Evolutionary conservation across 306 rosid species (phyloP).

Genomic region (Rosa multiflora): DNA sequence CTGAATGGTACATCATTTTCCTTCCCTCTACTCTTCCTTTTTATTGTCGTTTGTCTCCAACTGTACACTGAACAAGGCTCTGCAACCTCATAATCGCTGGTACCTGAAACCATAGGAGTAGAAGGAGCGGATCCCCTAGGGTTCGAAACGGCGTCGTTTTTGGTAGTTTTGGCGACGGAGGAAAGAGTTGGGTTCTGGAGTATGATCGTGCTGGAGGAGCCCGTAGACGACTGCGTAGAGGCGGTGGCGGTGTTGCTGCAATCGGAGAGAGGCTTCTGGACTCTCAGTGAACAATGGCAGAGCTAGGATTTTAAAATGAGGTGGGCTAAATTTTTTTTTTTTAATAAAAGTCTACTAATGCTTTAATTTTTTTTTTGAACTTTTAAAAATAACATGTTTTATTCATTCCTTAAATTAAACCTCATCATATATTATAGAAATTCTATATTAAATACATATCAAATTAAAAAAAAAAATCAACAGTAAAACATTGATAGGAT

Average conservation of each 20-base stretch:
- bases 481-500: too few relatives aligned
- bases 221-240: conserved; percentile 33
- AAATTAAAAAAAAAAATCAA: too few relatives aligned
- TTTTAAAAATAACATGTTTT: too few relatives aligned
- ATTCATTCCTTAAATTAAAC: too few relatives aligned
- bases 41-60: conserved; percentile 25
- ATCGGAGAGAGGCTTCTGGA: conserved; percentile 62
- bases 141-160: conserved; percentile 17
- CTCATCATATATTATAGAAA: too few relatives aligned
- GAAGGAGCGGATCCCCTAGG: conserved; percentile 35
- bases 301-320: too few relatives aligned
- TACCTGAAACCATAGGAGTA: neutral
- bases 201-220: conserved; percentile 25
- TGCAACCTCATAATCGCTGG: neutral
- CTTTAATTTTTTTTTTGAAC: too few relatives aligned
- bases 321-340: too few relatives aligned
- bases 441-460: too few relatives aligned
- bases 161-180: neutral
- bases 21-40: conserved; percentile 43
- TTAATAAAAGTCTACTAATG: too few relatives aligned
- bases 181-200: conserved; percentile 32
- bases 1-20: conserved; percentile 25
- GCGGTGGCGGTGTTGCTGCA: conserved; percentile 42
- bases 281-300: conserved; percentile 9
- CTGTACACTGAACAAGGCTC: conserved; percentile 31